Percentiles rank a stretch among this genome's conserved stretches.
These are phyloP conservation scores for Didymella pinodella DNA, from an alignment of 2,329 filamentous ascomycete genomes.

Conservation along the genomic window DNA sequence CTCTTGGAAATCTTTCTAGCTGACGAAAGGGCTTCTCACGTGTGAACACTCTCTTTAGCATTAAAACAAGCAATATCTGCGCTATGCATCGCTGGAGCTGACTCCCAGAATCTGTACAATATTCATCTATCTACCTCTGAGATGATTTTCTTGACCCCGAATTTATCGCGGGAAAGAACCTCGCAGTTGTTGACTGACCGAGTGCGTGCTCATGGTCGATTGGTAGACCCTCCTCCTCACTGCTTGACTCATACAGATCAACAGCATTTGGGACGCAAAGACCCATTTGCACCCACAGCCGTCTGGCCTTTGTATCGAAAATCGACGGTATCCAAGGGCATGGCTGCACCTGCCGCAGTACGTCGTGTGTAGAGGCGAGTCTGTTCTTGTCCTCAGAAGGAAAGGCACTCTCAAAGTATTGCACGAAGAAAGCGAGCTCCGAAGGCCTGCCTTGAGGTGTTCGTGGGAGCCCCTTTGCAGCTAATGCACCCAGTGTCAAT, in stretches of 20 bases:
- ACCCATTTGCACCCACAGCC: constrained; percentile 32
- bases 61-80: too few species aligned
- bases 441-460: constrained; percentile 3
- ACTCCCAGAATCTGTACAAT: too few species aligned
- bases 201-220: constrained; percentile 27
- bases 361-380: constrained; percentile 23
- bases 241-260: constrained; percentile 20
- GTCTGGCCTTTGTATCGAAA: constrained; percentile 30
- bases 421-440: constrained; percentile 28
- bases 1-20: too few species aligned
- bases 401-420: constrained; percentile 25
- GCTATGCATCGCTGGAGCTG: too few species aligned
- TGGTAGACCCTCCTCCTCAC: constrained; percentile 21
- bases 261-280: constrained; percentile 24
- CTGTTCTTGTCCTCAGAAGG: constrained; percentile 14
- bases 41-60: too few species aligned
- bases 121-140: neutral
- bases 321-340: constrained; percentile 35
- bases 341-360: neutral
- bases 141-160: constrained; percentile 5
- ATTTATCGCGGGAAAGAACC: constrained; percentile 24
- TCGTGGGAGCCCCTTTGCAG: constrained; percentile 25
- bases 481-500: constrained; percentile 41
- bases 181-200: constrained; percentile 27
- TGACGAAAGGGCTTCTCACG: too few species aligned